Evolutionary conservation across 1,139 yeast genomes (phyloP), one percentile per base, ranked within the genome.

Genomic region (Yamadazyma epiphylla): DNA sequence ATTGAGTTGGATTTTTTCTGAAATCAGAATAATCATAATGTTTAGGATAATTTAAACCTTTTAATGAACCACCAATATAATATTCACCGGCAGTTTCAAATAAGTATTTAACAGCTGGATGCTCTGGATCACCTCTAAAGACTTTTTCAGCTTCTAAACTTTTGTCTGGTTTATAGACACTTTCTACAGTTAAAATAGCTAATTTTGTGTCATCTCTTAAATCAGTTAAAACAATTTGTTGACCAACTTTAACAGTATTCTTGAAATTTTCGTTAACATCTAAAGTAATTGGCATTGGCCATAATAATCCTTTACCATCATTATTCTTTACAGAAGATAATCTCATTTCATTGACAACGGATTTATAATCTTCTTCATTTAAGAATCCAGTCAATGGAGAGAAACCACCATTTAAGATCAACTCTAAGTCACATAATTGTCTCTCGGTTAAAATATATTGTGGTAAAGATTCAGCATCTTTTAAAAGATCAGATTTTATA

Each of bases 91-190:
- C 91, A 31, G 73, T 70, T 42, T 84, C 79, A 50, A 60, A 54
- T 47, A 89, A 70, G 60, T 86, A 89, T 49, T 69, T 73, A 49
- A 84, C 69, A 13, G 97, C 96, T 13, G 97, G 97, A 60, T 89
- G 97, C 56, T 89, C 97, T 27, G 95, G 91, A 58, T 89, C 97
- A 41, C 97, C 97, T 56, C 97, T 78, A 64, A 88, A 89, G 15
- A 88, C 96, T 50, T 80, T 72, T 44, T 77, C 61, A 35, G 96
- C 96, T 65, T 89, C 97, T 23, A 55, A 55, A 32, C 64, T 50
- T 69, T 89, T 89, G 61, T 89, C 71, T 43, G 96, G 96, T 48
- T 70, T 70, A 65, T 83, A 89, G 28, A 86, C 76, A 39, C 89
- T 94, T 35, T 73, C 79, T 24, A 89, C 70, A 5, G 91, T 80